Evolutionary conservation across 1,139 yeast genomes (phyloP), one percentile per base, ranked within the genome.

Genomic region (Candida mesenterica): DNA sequence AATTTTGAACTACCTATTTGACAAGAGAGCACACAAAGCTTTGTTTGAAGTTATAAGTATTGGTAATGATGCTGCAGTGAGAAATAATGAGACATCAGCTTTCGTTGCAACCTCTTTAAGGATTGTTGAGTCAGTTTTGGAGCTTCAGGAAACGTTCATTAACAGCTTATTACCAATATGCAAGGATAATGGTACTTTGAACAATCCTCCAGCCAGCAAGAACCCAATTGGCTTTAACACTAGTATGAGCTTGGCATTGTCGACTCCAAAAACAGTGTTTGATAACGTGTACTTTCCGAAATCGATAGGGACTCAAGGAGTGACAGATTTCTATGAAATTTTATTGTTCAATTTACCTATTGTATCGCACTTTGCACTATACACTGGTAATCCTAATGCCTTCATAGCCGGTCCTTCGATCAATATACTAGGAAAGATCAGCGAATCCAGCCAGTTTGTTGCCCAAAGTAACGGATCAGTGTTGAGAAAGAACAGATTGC

Each of bases 341-440:
- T 60, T 89, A 8, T 61, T 86, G 17, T 79, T 82, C 58, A 76
- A 85, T 43, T 61, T 88, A 17, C 75, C 87, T 0, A 61, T 85
- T 7, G 71, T 89, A 13, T 85, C 86, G 0, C 83, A 83, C 44
- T 57, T 88, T 37, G 85, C 83, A 0, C 61, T 87, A 16, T 85
- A 84, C 50, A 77, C 83, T 40, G 88, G 94, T 1, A 65, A 80
- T 3, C 52, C 68, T 9, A 67, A 77, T 41, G 48, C 61, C 4
- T 50, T 58, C 1, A 61, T 87, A 16, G 82, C 92, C 0, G 55
- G 63, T 2, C 53, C 63, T 5, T 66, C 95, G 0, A 55, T 89
- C 13, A 54, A 64, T 6, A 63, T 88, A 9, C 62, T 90, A 39
- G 54, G 61, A n/a, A 61, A 64, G 33, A 58, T 86, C 13, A 65